These are phyloP conservation scores for Sphagnum contortum DNA, from an alignment of 225 moss, liverwort and hornwort genomes.

Conservation along the genomic window DNA sequence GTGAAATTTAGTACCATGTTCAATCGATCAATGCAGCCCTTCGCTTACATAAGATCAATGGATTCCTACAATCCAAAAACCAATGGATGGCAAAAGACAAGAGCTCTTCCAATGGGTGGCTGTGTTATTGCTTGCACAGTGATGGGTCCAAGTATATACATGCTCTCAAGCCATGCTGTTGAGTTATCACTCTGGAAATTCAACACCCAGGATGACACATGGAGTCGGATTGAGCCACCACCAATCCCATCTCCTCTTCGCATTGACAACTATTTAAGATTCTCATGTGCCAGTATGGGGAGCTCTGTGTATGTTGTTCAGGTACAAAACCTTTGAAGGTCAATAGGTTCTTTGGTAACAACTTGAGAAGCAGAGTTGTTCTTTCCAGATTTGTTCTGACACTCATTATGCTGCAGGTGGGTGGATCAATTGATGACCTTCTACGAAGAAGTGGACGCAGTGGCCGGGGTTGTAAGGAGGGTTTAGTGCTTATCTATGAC, in stretches of 20 bases:
- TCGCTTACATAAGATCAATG: conserved; percentile 72
- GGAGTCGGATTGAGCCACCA: conserved; percentile 60
- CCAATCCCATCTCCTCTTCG: conserved; percentile 68
- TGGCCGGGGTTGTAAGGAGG: conserved; percentile 61
- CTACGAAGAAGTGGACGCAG: conserved; percentile 67
- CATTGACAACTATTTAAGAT: conserved; percentile 70
- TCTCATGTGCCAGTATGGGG: conserved; percentile 79
- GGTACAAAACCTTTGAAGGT: conserved; percentile 5
- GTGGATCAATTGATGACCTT: conserved; percentile 80
- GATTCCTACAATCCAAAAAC: conserved; percentile 63
- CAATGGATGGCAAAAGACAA: conserved; percentile 62
- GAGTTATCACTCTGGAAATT: conserved; percentile 83
- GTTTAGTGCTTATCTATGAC: conserved; percentile 68
- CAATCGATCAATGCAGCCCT: conserved; percentile 51
- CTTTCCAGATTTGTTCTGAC: too few relatives aligned
- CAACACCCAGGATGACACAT: conserved; percentile 51
- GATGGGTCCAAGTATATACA: conserved; percentile 69
- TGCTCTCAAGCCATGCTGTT: conserved; percentile 77
- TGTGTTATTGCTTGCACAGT: conserved; percentile 79
- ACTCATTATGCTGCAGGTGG: conserved; percentile 21
- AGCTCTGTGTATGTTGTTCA: conserved; percentile 76
- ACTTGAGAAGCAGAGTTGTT: too few relatives aligned
- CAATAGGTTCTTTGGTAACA: too few relatives aligned
- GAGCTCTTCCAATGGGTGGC: conserved; percentile 67
- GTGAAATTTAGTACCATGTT: conserved; percentile 73